These are phyloP conservation scores for Taiozyma sp. DNA, from an alignment of 1,139 yeast species.

Conservation along the genomic window DNA sequence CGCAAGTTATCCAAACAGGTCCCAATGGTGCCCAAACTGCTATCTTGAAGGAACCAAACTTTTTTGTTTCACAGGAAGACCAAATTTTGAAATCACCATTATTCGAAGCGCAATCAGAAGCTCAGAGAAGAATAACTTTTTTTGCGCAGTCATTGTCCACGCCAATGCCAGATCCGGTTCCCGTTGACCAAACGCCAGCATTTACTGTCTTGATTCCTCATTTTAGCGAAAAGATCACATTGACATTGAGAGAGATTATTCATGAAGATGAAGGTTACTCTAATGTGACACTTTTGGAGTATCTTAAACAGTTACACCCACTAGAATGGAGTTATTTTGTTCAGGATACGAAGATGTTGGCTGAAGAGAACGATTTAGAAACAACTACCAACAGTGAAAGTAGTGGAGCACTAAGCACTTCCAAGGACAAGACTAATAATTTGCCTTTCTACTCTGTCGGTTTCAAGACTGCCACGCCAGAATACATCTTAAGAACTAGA, in stretches of 20 bases:
- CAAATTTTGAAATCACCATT: conserved; percentile 53
- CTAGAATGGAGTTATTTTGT: conserved; percentile 75
- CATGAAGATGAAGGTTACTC: conserved; percentile 69
- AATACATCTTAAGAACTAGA: conserved; percentile 67
- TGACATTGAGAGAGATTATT: conserved; percentile 63
- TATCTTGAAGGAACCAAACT: conserved; percentile 60
- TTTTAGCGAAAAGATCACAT: conserved; percentile 65
- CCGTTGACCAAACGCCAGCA: conserved; percentile 72
- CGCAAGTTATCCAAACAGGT: conserved; percentile 41
- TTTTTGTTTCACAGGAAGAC: conserved; percentile 67
- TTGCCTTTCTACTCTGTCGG: conserved; percentile 71
- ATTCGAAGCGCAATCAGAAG: conserved; percentile 57
- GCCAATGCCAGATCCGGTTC: conserved; percentile 66
- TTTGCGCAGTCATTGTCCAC: conserved; percentile 74
- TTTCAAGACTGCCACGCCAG: conserved; percentile 71
- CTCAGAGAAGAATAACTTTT: conserved; percentile 70
- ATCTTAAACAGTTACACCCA: conserved; percentile 67
- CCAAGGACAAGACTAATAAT: conserved; percentile 49
- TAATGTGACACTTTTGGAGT: conserved; percentile 65
- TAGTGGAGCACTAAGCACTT: conserved; percentile 11
- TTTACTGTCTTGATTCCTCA: conserved; percentile 72
- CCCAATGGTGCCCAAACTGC: conserved; percentile 13
- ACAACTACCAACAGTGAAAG: conserved; percentile 29
- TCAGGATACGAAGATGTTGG: conserved; percentile 64
- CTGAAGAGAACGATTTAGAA: conserved; percentile 42